Evolutionary conservation across 2,329 filamentous ascomycete species (phyloP).

Genomic region (Ceratocystis huliohia): DNA sequence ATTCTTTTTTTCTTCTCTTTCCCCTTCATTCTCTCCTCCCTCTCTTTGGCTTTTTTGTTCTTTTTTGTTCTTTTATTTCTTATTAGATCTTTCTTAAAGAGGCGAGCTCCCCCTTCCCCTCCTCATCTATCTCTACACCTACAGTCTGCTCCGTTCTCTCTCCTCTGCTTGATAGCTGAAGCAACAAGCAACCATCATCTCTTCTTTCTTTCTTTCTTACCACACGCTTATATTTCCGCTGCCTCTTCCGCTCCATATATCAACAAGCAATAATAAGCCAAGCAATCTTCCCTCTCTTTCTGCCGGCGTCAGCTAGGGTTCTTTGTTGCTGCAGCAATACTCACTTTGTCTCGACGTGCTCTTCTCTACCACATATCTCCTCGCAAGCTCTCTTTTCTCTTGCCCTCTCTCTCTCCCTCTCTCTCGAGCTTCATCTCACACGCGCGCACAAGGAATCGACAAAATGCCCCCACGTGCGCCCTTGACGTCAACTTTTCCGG

Average conservation of each 20-base stretch:
- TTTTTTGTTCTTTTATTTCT: constrained; percentile 8
- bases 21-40: background rate
- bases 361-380: background rate
- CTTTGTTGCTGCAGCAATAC: background rate
- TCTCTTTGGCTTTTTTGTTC: background rate
- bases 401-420: background rate
- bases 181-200: background rate
- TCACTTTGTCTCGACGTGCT: background rate
- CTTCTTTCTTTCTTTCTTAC: constrained; percentile 7
- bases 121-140: background rate
- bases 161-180: background rate
- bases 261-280: background rate
- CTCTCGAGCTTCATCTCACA: background rate
- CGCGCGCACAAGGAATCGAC: background rate
- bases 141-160: no score
- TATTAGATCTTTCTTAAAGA: background rate
- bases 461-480: constrained; percentile 78
- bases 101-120: background rate
- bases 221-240: background rate
- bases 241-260: background rate
- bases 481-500: constrained; percentile 80
- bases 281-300: background rate
- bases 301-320: no score
- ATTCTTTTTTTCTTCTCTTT: background rate
- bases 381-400: no score